These are phyloP conservation scores for Vachellia collinsii DNA, from an alignment of 306 rosid genomes.

Conservation along the genomic window DNA sequence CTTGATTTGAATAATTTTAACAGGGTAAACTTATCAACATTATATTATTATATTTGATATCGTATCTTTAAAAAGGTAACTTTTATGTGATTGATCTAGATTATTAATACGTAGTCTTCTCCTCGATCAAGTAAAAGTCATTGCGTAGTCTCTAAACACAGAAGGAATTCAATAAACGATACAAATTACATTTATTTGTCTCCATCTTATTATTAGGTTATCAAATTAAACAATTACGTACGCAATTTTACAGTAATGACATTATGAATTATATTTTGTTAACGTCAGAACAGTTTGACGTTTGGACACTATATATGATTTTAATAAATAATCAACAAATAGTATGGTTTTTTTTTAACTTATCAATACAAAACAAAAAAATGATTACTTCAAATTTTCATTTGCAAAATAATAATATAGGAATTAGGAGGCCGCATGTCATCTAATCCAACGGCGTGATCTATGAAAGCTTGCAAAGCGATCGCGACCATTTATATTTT, in stretches of 20 bases:
- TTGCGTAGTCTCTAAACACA: neutral
- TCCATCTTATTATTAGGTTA: neutral
- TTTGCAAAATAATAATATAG: too few relatives aligned
- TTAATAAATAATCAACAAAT: neutral
- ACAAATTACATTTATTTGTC: too few relatives aligned
- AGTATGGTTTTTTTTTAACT: neutral
- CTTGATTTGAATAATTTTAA: neutral
- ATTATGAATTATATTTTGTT: neutral
- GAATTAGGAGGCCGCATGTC: neutral
- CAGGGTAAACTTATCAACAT: too few relatives aligned
- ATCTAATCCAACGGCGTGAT: neutral
- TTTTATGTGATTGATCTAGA: neutral
- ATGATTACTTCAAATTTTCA: neutral
- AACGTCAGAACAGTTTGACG: neutral
- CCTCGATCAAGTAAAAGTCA: neutral
- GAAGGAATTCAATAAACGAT: too few relatives aligned
- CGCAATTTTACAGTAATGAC: neutral
- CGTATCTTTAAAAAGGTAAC: neutral
- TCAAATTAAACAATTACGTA: neutral
- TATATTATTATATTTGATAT: neutral
- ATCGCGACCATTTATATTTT: neutral
- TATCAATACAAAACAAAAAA: too few relatives aligned
- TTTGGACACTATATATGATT: neutral
- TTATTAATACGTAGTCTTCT: neutral
- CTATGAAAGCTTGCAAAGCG: neutral